Percentiles rank a stretch among this genome's conserved stretches.
These are phyloP conservation scores for Erodium maritimum DNA, from an alignment of 345 rosid genomes.

Conservation along the genomic window DNA sequence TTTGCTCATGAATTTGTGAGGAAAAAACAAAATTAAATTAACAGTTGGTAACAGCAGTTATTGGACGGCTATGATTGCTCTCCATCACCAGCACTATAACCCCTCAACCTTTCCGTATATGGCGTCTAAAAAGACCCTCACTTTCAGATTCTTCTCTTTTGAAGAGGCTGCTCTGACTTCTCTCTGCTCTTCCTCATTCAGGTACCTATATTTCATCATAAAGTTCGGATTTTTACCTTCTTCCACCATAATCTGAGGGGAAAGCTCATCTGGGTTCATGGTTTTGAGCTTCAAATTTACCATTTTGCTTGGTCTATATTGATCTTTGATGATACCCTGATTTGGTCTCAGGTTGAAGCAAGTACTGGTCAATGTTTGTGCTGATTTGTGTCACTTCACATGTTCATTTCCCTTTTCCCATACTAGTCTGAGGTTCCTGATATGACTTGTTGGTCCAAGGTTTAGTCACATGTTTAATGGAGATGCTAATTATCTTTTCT, in stretches of 20 bases:
- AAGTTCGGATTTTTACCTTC: not conserved
- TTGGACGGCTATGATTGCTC: not conserved
- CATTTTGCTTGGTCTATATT: not conserved
- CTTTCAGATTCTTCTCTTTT: not conserved
- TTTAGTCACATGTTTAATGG: not conserved
- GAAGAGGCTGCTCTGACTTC: not conserved
- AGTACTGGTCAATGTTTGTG: not conserved
- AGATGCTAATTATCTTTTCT: not conserved
- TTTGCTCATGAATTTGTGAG: not conserved
- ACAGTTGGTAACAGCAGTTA: not conserved
- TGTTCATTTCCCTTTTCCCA: not conserved
- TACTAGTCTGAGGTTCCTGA: not conserved
- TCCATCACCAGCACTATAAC: not conserved
- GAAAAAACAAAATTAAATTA: not conserved
- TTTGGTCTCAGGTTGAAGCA: not conserved
- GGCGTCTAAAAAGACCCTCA: not conserved
- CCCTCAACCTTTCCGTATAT: not conserved
- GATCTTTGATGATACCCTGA: not conserved
- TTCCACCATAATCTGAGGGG: not conserved
- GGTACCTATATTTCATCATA: not conserved
- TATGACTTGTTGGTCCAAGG: slow-evolving; percentile 4
- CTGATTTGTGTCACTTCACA: not conserved
- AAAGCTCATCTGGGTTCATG: not conserved
- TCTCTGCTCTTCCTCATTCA: not conserved
- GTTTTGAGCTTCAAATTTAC: not conserved